These are phyloP conservation scores for Colletotrichum theobromicola DNA, from an alignment of 2,329 filamentous ascomycete genomes.

Conservation along the genomic window DNA sequence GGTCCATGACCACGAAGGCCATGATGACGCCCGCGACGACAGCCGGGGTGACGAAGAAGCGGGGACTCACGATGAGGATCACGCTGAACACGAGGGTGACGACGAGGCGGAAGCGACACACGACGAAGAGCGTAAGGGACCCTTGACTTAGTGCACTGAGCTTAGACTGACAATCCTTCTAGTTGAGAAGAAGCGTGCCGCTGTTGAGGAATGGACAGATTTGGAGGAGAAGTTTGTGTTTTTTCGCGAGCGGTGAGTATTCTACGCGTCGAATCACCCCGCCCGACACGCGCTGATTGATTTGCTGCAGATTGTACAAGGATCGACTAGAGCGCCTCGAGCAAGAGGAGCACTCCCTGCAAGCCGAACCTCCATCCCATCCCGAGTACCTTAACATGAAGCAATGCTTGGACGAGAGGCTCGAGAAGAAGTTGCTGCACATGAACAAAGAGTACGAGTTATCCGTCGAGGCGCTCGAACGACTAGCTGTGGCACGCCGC, in stretches of 20 bases:
- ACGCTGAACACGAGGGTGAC: conserved; percentile 59
- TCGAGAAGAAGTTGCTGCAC: conserved; percentile 79
- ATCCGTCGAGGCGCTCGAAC: conserved; percentile 74
- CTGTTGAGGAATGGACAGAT: conserved; percentile 77
- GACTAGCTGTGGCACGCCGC: conserved; percentile 79
- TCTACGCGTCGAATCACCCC: not conserved
- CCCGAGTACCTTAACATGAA: conserved; percentile 92
- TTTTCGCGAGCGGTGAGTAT: conserved; percentile 76
- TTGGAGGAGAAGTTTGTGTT: conserved; percentile 90
- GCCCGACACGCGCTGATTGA: conserved; percentile 17
- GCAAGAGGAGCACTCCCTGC: conserved; percentile 67
- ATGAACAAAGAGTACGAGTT: conserved; percentile 77
- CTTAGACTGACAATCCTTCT: conserved; percentile 18
- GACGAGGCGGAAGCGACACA: conserved; percentile 67
- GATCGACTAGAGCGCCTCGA: conserved; percentile 86
- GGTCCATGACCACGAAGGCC: conserved; percentile 26
- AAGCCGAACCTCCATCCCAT: conserved; percentile 72
- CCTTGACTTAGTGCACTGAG: not conserved
- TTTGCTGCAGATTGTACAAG: conserved; percentile 73
- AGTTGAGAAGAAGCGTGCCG: conserved; percentile 81
- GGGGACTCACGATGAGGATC: conserved; percentile 60
- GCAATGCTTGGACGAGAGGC: conserved; percentile 81
- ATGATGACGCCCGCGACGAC: conserved; percentile 30
- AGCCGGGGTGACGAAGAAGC: conserved; percentile 44
- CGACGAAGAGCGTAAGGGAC: conserved; percentile 66